Evolutionary conservation across 768 basidiomycete species (phyloP).

Genomic region (Hemileccinum impolitum): DNA sequence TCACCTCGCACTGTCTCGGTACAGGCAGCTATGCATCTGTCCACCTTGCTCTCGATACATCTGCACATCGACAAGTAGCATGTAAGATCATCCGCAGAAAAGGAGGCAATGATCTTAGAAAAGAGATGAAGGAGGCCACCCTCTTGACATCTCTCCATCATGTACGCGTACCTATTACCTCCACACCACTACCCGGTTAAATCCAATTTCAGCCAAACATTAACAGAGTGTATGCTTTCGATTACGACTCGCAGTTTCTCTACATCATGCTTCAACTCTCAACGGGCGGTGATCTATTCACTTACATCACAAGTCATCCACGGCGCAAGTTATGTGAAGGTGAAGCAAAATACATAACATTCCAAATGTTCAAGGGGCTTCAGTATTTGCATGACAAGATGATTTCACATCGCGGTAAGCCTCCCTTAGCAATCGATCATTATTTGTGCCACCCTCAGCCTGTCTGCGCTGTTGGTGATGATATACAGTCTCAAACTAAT

Average conservation of each 20-base stretch:
- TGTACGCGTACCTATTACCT: conserved; percentile 39
- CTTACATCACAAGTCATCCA: conserved; percentile 67
- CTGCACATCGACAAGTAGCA: conserved; percentile 68
- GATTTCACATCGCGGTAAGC: conserved; percentile 77
- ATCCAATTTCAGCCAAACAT: conserved; percentile 63
- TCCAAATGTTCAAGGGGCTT: conserved; percentile 69
- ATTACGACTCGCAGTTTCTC: conserved; percentile 60
- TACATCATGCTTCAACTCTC: conserved; percentile 85
- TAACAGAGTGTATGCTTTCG: conserved; percentile 70
- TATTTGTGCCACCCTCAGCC: neutral
- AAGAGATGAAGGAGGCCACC: conserved; percentile 75
- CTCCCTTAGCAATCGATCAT: neutral
- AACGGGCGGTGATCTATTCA: conserved; percentile 86
- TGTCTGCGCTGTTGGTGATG: neutral
- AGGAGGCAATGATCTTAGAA: conserved; percentile 35
- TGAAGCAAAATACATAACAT: conserved; percentile 83
- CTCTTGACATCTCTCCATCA: conserved; percentile 71
- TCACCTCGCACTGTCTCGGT: conserved; percentile 79
- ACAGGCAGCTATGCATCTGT: conserved; percentile 82
- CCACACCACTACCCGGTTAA: neutral
- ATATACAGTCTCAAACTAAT: neutral
- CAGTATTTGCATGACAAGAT: conserved; percentile 65
- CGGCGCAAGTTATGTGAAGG: conserved; percentile 65
- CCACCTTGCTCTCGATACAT: conserved; percentile 68
- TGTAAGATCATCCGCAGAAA: conserved; percentile 78